Conservation (phyloP, 768 basidiomycete genomes). For the Podaxis sp. region DNA sequence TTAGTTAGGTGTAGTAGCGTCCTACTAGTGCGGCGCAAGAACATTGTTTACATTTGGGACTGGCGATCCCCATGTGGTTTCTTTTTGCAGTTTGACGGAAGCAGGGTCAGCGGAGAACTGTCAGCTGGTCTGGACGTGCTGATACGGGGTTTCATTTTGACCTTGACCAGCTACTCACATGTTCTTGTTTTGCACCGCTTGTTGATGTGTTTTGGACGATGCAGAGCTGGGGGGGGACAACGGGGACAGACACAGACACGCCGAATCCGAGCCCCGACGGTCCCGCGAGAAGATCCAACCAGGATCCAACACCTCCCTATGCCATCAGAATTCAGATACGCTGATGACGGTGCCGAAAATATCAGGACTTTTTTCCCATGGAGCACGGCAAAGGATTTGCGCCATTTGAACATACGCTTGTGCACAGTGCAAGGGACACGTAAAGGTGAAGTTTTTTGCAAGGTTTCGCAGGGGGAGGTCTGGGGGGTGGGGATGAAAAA, state of each 20-base stretch:
- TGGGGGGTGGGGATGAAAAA: neutral
- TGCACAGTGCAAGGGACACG: neutral
- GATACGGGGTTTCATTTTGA: neutral
- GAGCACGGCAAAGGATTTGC: neutral
- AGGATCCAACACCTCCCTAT: neutral
- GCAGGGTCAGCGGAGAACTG: neutral
- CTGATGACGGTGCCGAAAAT: constrained; percentile 12
- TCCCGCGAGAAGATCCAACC: constrained; percentile 7
- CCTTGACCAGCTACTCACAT: neutral
- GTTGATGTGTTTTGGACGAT: neutral
- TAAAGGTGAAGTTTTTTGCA: neutral
- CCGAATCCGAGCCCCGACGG: constrained; percentile 1
- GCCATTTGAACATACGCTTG: neutral
- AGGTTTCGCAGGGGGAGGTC: neutral
- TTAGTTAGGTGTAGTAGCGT: neutral
- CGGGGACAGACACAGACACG: neutral
- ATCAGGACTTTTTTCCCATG: constrained; percentile 5
- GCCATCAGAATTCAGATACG: constrained; percentile 6
- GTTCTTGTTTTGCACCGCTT: neutral
- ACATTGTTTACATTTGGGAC: neutral
- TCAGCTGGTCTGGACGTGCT: neutral
- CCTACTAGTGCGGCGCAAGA: neutral
- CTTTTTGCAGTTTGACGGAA: neutral
- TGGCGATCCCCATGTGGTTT: neutral
- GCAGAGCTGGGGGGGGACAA: neutral